Percentiles rank a stretch among this genome's conserved stretches.
These are phyloP conservation scores for Thermothielavioides terrestris DNA, from an alignment of 495 filamentous ascomycete species.

Conservation along the genomic window DNA sequence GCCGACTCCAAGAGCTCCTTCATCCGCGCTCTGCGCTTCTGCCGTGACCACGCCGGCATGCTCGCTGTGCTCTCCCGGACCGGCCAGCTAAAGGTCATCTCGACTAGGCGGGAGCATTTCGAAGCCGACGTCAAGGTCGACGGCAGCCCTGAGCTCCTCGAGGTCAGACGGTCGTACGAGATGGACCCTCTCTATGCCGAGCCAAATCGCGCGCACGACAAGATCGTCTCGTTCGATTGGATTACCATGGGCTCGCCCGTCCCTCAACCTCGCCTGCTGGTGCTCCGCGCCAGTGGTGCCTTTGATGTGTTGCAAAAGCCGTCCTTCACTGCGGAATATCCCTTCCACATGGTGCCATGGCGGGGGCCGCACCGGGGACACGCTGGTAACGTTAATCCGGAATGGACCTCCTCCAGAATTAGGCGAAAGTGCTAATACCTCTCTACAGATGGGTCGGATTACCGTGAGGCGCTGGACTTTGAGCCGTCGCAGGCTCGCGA, in stretches of 20 bases:
- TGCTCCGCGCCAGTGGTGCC: slow-evolving; percentile 57
- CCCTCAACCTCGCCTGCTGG: slow-evolving; percentile 56
- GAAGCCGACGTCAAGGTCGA: slow-evolving; percentile 28
- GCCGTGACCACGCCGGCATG: slow-evolving; percentile 59
- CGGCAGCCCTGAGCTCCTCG: slow-evolving; percentile 42
- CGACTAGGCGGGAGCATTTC: slow-evolving; percentile 56
- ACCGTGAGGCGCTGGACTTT: slow-evolving; percentile 39
- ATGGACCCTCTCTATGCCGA: slow-evolving; percentile 44
- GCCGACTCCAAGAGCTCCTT: slow-evolving; percentile 42
- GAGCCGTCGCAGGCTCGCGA: slow-evolving; percentile 33
- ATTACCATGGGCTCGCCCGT: slow-evolving; percentile 52
- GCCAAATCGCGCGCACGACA: slow-evolving; percentile 41
- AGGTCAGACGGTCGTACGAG: slow-evolving; percentile 45
- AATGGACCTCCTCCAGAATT: background rate
- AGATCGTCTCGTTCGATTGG: slow-evolving; percentile 83
- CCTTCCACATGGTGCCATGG: slow-evolving; percentile 43
- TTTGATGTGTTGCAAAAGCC: slow-evolving; percentile 60
- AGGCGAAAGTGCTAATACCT: slow-evolving; percentile 1
- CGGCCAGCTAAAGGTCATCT: slow-evolving; percentile 67
- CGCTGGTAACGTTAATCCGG: slow-evolving; percentile 35
- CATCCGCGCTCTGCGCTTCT: slow-evolving; percentile 77
- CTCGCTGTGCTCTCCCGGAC: slow-evolving; percentile 69
- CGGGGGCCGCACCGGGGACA: slow-evolving; percentile 35
- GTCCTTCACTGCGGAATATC: slow-evolving; percentile 41
- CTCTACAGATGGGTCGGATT: slow-evolving; percentile 35